phyloP scores from a whole-genome alignment of 208 protist genomes.

The Trypanosoma boissoni region DNA sequence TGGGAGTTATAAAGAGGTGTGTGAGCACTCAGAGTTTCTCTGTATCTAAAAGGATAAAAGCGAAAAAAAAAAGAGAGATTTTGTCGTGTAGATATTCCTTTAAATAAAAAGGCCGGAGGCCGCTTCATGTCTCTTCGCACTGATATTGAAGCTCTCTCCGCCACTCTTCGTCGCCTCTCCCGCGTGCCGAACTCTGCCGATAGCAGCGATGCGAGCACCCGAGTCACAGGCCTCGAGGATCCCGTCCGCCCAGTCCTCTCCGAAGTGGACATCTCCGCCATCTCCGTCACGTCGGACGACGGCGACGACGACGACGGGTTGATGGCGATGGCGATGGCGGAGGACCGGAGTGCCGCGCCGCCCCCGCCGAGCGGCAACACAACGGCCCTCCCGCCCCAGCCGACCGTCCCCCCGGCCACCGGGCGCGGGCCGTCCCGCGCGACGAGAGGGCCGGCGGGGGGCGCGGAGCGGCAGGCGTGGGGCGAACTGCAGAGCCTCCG shows the following conservation, averaged over 20 bases:
- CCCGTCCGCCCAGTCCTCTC: background rate
- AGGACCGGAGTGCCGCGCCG: background rate
- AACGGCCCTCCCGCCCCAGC: background rate
- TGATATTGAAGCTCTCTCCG: constrained; percentile 18
- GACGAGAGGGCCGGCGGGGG: background rate
- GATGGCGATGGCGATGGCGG: background rate
- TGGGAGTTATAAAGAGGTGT: background rate
- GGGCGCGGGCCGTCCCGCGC: constrained; percentile 7
- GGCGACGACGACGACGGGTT: constrained; percentile 1
- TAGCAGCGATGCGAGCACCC: background rate
- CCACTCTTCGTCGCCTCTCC: constrained; percentile 11
- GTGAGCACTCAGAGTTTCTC: too few relatives aligned
- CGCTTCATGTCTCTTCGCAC: constrained; percentile 24
- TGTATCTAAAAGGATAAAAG: too few relatives aligned
- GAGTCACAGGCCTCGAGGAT: background rate
- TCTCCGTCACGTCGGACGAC: constrained; percentile 13
- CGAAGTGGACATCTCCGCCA: constrained; percentile 24
- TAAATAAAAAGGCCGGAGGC: background rate
- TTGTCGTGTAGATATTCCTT: background rate
- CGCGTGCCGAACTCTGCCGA: background rate
- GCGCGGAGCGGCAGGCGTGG: background rate
- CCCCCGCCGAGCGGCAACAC: background rate
- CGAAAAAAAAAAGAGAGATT: background rate
- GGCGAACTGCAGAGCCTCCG: constrained; percentile 17
- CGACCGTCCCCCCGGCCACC: constrained; percentile 4